Conservation (phyloP, 2,329 filamentous ascomycete species). For the Chrysoporthe austroafricana region DNA sequence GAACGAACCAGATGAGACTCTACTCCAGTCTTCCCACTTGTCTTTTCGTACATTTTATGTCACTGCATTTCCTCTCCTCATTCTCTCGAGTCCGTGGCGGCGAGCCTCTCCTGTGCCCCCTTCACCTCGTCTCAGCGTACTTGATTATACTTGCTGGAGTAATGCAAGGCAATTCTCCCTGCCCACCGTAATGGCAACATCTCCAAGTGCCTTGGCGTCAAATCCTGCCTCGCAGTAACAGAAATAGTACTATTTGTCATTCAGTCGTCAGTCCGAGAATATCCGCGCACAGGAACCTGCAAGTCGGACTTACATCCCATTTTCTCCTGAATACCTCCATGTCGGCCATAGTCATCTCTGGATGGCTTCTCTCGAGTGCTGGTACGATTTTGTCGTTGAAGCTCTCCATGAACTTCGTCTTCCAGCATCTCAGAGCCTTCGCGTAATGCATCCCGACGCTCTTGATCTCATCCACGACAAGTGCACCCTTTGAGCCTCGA, state of each 20-base stretch:
- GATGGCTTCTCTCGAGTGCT: conserved; percentile 12
- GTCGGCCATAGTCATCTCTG: conserved; percentile 17
- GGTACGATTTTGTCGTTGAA: conserved; percentile 24
- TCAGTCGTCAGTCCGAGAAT: not conserved
- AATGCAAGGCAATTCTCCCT: conserved; percentile 25
- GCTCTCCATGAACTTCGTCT: conserved; percentile 16
- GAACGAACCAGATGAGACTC: not conserved
- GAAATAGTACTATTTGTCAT: conserved; percentile 21
- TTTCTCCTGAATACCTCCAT: conserved; percentile 20
- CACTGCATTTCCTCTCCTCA: not conserved
- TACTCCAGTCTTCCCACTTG: not conserved
- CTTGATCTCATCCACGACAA: conserved; percentile 29
- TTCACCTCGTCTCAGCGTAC: not conserved
- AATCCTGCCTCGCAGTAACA: conserved; percentile 28
- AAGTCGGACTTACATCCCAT: conserved; percentile 27
- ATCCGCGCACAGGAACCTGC: not conserved
- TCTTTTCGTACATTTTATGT: not conserved
- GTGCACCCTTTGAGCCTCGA: conserved; percentile 19
- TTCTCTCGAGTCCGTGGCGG: not conserved
- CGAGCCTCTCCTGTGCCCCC: not conserved
- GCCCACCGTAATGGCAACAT: conserved; percentile 26
- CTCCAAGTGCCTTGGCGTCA: conserved; percentile 21
- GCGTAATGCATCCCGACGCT: conserved; percentile 25
- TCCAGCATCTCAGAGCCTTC: conserved; percentile 23
- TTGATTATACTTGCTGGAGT: conserved; percentile 13